Conservation (phyloP, 2,329 filamentous ascomycete genomes). For the Ascochyta koolunga region DNA sequence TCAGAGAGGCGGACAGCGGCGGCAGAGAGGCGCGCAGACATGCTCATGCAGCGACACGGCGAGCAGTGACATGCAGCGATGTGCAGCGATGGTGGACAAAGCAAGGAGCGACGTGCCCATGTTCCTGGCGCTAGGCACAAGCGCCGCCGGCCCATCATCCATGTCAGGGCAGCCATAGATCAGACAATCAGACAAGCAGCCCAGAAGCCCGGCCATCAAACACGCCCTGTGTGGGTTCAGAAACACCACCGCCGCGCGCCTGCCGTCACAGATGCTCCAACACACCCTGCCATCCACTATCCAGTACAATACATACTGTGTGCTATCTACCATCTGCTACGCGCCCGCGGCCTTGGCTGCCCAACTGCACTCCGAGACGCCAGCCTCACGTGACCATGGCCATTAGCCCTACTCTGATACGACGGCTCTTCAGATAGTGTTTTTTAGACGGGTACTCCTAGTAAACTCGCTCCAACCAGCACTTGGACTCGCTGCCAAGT, state of each 20-base stretch:
- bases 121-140: slow-evolving; percentile 8
- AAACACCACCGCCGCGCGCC: slow-evolving; percentile 8
- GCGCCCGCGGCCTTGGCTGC: too few relatives aligned
- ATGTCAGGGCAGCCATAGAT: neutral
- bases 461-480: slow-evolving; percentile 1
- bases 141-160: slow-evolving; percentile 1
- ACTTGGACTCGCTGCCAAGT: neutral
- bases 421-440: neutral
- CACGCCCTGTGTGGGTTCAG: neutral
- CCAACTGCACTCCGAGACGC: too few relatives aligned
- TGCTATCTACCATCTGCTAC: too few relatives aligned
- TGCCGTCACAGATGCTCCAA: too few relatives aligned
- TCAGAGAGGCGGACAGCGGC: slow-evolving; percentile 13
- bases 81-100: neutral
- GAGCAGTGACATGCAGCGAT: neutral
- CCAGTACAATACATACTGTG: too few relatives aligned
- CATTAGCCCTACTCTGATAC: slow-evolving; percentile 3
- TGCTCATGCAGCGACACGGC: slow-evolving; percentile 5
- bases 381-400: too few relatives aligned
- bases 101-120: slow-evolving; percentile 1
- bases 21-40: slow-evolving; percentile 4
- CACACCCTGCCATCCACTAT: too few relatives aligned
- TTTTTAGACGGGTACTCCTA: neutral
- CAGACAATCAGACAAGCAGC: too few relatives aligned
- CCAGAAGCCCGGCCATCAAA: neutral